These are phyloP conservation scores for Toxoplasma gondii DNA, from an alignment of 169 alveolate species.

Conservation along the genomic window DNA sequence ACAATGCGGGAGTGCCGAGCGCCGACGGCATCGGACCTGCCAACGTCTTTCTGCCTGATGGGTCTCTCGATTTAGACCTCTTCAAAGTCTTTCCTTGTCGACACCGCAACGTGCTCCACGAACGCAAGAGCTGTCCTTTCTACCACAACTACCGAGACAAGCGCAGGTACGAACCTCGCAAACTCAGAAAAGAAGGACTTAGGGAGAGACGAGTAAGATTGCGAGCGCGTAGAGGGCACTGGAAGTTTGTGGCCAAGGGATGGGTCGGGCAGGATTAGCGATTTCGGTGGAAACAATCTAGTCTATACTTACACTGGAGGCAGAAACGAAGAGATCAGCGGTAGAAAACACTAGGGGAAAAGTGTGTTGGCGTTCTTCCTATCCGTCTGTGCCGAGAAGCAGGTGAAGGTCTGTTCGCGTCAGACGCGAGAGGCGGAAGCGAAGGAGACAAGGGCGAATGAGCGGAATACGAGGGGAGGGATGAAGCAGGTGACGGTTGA, in stretches of 20 bases:
- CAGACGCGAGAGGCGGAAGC: no score
- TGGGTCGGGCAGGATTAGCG: neutral
- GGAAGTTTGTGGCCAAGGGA: neutral
- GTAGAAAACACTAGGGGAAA: no score
- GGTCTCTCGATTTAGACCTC: constrained; percentile 30
- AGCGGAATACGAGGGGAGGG: no score
- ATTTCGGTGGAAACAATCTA: no score
- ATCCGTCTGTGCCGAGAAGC: neutral
- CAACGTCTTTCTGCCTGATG: constrained; percentile 42
- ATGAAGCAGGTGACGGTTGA: no score
- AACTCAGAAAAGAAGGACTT: neutral
- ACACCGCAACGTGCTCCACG: constrained; percentile 40
- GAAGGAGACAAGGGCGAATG: neutral
- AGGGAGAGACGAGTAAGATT: neutral
- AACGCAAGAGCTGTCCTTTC: constrained; percentile 67
- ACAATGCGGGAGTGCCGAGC: neutral
- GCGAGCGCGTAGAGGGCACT: neutral
- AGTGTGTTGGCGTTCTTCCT: no score
- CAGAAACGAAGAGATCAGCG: no score
- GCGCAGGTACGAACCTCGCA: constrained; percentile 36
- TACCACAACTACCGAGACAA: constrained; percentile 70
- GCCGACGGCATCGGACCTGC: neutral
- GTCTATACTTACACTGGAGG: no score
- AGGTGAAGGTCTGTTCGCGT: neutral
- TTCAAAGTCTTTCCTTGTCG: constrained; percentile 66